A percentile compares a stretch with the other conserved stretches of the same genome.
These are phyloP conservation scores for Geopyxis carbonaria DNA, from an alignment of 495 filamentous ascomycete species.

Conservation along the genomic window DNA sequence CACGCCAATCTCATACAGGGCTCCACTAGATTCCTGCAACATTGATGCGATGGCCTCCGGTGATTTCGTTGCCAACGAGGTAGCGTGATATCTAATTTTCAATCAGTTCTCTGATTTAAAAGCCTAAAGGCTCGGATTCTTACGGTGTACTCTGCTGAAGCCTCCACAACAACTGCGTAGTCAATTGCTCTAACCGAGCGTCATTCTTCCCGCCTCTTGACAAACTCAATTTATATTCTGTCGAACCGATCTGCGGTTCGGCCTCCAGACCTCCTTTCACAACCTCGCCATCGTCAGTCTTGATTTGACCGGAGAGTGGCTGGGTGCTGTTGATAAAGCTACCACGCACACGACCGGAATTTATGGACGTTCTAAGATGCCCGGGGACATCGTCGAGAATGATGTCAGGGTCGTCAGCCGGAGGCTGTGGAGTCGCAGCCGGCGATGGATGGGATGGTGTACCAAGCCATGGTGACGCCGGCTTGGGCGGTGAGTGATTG, in stretches of 20 bases:
- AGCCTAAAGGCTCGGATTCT: slow-evolving; percentile 47
- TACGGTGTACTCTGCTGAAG: slow-evolving; percentile 87
- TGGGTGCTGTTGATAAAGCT: slow-evolving; percentile 22
- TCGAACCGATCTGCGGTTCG: slow-evolving; percentile 86
- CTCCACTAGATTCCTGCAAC: slow-evolving; percentile 80
- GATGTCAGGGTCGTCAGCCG: slow-evolving; percentile 2
- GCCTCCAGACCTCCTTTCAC: slow-evolving; percentile 47
- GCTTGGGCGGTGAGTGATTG: slow-evolving; percentile 69
- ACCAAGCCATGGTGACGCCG: slow-evolving; percentile 66
- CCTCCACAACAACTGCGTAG: slow-evolving; percentile 87
- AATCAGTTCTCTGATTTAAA: slow-evolving; percentile 44
- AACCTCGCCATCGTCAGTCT: slow-evolving; percentile 54
- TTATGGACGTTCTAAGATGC: slow-evolving; percentile 26
- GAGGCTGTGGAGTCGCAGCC: slow-evolving; percentile 9
- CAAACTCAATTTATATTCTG: slow-evolving; percentile 94
- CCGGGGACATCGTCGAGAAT: slow-evolving; percentile 24
- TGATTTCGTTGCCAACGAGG: slow-evolving; percentile 32
- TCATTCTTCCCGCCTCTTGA: slow-evolving; percentile 63
- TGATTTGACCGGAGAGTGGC: slow-evolving; percentile 29
- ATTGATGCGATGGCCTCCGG: slow-evolving; percentile 50
- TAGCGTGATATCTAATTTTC: slow-evolving; percentile 16
- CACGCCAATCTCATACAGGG: slow-evolving; percentile 91
- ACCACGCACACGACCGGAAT: slow-evolving; percentile 21
- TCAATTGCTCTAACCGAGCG: slow-evolving; percentile 67
- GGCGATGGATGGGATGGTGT: slow-evolving; percentile 16